A percentile compares a stretch with the other conserved stretches of the same genome.
Evolutionary conservation across 768 basidiomycete genomes (phyloP).

Genomic region (Mycena leptocephala): DNA sequence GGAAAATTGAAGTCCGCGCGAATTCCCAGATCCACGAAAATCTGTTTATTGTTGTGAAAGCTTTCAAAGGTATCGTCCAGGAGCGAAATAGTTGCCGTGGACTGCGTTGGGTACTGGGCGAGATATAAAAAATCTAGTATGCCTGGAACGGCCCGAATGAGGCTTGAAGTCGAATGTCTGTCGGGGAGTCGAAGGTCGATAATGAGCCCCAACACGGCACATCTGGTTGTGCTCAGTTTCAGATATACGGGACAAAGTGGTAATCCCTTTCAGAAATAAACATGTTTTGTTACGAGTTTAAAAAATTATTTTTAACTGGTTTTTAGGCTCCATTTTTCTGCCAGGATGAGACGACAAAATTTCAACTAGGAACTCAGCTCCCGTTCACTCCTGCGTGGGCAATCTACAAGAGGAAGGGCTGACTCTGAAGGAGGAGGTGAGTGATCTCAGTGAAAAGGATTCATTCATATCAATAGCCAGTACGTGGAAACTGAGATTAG

Average conservation of each 20-base stretch:
- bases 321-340: too few relatives aligned
- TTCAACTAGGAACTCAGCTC: too few relatives aligned
- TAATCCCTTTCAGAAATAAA: slow-evolving; percentile 15
- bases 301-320: too few relatives aligned
- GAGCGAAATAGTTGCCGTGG: background rate
- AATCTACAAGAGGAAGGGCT: too few relatives aligned
- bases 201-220: slow-evolving; percentile 14
- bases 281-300: slow-evolving; percentile 46
- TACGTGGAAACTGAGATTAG: too few relatives aligned
- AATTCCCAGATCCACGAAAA: slow-evolving; percentile 39
- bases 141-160: slow-evolving; percentile 9
- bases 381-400: too few relatives aligned
- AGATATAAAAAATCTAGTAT: slow-evolving; percentile 10
- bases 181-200: background rate
- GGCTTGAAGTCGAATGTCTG: background rate
- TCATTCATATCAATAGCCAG: too few relatives aligned
- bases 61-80: background rate
- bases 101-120: slow-evolving; percentile 14
- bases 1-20: slow-evolving; percentile 54
- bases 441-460: too few relatives aligned
- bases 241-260: slow-evolving; percentile 6
- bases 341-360: too few relatives aligned
- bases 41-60: slow-evolving; percentile 17
- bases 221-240: slow-evolving; percentile 13
- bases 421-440: too few relatives aligned